Percentiles rank a stretch among this genome's conserved stretches.
Evolutionary conservation across 192 early-diverging fungal genomes (phyloP).

Genomic region (Podila clonocystis): DNA sequence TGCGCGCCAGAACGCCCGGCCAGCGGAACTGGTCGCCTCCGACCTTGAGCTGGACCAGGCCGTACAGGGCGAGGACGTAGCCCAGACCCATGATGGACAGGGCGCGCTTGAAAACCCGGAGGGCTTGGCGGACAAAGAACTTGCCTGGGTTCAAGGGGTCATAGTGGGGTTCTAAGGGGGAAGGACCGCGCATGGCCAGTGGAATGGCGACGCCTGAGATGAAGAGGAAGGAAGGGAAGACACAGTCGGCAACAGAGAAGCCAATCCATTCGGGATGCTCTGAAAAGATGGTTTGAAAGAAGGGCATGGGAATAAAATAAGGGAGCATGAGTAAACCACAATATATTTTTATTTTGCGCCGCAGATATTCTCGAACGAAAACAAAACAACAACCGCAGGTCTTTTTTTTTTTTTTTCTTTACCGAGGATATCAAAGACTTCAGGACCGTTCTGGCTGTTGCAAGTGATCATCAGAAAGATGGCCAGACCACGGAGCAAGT

Average conservation of each 20-base stretch:
- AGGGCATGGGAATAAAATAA: conserved; percentile 2
- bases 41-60: conserved; percentile 28
- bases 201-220: conserved; percentile 58
- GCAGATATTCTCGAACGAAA: not conserved
- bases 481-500: conserved; percentile 58
- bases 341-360: not conserved
- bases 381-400: not conserved
- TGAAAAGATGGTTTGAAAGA: not conserved
- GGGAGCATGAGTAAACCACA: not conserved
- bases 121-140: conserved; percentile 5
- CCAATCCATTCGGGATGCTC: conserved; percentile 63
- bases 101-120: conserved; percentile 47
- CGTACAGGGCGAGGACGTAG: conserved; percentile 49
- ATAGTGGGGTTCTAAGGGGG: conserved; percentile 1
- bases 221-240: conserved; percentile 70
- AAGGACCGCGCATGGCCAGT: conserved; percentile 19
- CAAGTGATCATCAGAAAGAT: conserved; percentile 62
- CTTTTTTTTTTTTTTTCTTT: not conserved
- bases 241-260: conserved; percentile 55
- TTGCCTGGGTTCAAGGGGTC: conserved; percentile 2
- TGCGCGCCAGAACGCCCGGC: conserved; percentile 59
- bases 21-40: conserved; percentile 40
- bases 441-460: conserved; percentile 54
- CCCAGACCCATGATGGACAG: conserved; percentile 53
- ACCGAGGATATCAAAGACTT: conserved; percentile 28